These are phyloP conservation scores for Rhizophagus clarus DNA, from an alignment of 192 early-diverging fungal species.

Conservation along the genomic window DNA sequence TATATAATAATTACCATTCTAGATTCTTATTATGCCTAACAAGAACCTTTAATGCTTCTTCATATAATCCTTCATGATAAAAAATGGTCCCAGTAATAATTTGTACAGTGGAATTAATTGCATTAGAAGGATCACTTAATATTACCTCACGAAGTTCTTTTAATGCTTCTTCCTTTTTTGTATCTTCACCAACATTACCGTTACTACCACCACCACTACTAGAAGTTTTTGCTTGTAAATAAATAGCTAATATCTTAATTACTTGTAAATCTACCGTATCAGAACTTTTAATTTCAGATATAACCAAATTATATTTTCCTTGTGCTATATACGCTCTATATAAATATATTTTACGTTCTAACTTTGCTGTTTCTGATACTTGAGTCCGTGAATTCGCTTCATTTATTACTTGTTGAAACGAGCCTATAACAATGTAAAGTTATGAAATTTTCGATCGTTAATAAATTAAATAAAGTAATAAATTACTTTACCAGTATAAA, in stretches of 20 bases:
- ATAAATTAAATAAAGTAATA: background rate
- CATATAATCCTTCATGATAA: constrained; percentile 56
- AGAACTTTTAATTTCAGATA: constrained; percentile 62
- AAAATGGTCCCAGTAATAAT: constrained; percentile 68
- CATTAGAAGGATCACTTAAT: constrained; percentile 52
- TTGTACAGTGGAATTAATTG: constrained; percentile 57
- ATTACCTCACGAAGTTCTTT: constrained; percentile 51
- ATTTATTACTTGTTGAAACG: constrained; percentile 74
- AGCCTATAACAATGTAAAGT: constrained; percentile 56
- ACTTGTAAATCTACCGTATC: constrained; percentile 63
- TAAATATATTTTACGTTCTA: constrained; percentile 68
- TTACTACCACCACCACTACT: background rate
- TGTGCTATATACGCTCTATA: constrained; percentile 84
- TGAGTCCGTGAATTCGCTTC: constrained; percentile 49
- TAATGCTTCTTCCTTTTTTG: constrained; percentile 50
- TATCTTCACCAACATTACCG: background rate
- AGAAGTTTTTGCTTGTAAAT: constrained; percentile 49
- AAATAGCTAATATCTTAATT: constrained; percentile 65
- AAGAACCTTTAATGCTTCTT: constrained; percentile 76
- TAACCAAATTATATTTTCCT: constrained; percentile 67
- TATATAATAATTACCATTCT: constrained; percentile 68
- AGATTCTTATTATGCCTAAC: constrained; percentile 70
- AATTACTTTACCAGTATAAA: constrained; percentile 48
- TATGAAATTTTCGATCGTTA: constrained; percentile 29
- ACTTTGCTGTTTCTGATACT: constrained; percentile 44